Percentiles rank a stretch among this genome's conserved stretches.
phyloP scores from a whole-genome alignment of 1,284 basidiomycete genomes.

The Malassezia slooffiae region DNA sequence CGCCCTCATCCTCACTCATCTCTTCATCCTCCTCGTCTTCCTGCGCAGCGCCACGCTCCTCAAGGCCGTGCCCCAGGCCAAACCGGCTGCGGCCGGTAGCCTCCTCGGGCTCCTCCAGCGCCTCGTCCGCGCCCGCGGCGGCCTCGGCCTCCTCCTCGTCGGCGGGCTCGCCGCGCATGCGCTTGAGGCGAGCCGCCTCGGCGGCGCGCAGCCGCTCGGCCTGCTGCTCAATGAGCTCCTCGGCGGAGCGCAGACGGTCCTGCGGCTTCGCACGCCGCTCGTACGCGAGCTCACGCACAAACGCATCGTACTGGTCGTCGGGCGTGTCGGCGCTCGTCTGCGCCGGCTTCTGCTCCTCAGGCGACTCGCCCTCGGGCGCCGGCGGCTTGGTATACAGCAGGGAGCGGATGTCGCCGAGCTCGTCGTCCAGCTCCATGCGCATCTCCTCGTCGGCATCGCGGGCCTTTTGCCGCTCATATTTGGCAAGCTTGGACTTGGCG shows the following conservation, averaged over 20 bases:
- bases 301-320: slow-evolving; percentile 62
- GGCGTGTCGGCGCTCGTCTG: slow-evolving; percentile 18
- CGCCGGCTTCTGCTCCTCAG: background rate
- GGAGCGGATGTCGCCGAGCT: slow-evolving; percentile 70
- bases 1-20: slow-evolving; percentile 44
- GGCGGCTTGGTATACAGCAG: slow-evolving; percentile 51
- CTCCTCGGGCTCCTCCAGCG: slow-evolving; percentile 27
- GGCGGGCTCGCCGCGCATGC: slow-evolving; percentile 75
- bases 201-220: slow-evolving; percentile 76
- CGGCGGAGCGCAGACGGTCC: slow-evolving; percentile 90
- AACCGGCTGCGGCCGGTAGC: slow-evolving; percentile 3
- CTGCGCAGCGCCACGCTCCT: slow-evolving; percentile 61
- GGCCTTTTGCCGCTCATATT: slow-evolving; percentile 78
- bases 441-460: slow-evolving; percentile 74
- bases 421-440: slow-evolving; percentile 75
- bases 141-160: slow-evolving; percentile 17
- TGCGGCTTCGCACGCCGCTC: slow-evolving; percentile 88
- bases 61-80: slow-evolving; percentile 8
- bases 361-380: slow-evolving; percentile 15
- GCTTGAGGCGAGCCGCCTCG: slow-evolving; percentile 64
- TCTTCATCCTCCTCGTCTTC: slow-evolving; percentile 10
- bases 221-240: slow-evolving; percentile 78
- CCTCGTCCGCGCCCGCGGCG: slow-evolving; percentile 43
- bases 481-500: slow-evolving; percentile 71
- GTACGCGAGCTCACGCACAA: slow-evolving; percentile 81